Evolutionary conservation across 139 green algal species (phyloP), one percentile per base, ranked within the genome.

Genomic region (Yamagishiella unicocca): DNA sequence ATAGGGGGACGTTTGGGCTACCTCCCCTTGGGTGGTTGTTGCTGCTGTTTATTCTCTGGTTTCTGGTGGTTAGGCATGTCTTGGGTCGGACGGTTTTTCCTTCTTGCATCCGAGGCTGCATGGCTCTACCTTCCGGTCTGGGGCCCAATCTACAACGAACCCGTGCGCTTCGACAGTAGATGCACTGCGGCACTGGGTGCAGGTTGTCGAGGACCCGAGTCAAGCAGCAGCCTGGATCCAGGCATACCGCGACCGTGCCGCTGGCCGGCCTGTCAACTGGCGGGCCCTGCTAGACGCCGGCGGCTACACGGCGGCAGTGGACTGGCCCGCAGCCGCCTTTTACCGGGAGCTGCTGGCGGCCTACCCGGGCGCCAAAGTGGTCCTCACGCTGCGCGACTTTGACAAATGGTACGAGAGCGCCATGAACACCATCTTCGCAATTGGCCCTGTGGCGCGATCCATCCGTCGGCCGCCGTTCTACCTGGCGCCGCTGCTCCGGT

Each of bases 321-420:
- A 90, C 86, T 87, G 70, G 53, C 86, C 86, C 10, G 27, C 53
- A 1, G 50, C 25, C 22, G 40, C 27, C 3, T 87, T 84, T 58
- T 87, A 62, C 29, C 64, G 55, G 22, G 66, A 90, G 68, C 68
- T 87, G 17, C 35, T 90, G 38, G 55, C 27, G 38, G 22, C 43
- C 2, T 68, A 86, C 54, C 86, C 86, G 19, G 38, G 78, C 24
- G 50, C 86, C 25, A 81, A 76, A 53, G 85, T 90, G 1, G 54
- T 90, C 0, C 67, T 90, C 67, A 87, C 77, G 22, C 8, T 61
- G 37, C 86, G 86, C 54, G 86, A 90, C 53, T 82, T 82, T 46
- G 78, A 77, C 67, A 77, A 29, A 27, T 90, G 86, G 86, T 87
- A 90, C 66, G 31, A 68, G 6, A 87, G 78, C 33, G 40, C 46